Evolutionary conservation across 768 basidiomycete species (phyloP), one percentile per base, ranked within the genome.

Genomic region (Boletus tylopilopsis): DNA sequence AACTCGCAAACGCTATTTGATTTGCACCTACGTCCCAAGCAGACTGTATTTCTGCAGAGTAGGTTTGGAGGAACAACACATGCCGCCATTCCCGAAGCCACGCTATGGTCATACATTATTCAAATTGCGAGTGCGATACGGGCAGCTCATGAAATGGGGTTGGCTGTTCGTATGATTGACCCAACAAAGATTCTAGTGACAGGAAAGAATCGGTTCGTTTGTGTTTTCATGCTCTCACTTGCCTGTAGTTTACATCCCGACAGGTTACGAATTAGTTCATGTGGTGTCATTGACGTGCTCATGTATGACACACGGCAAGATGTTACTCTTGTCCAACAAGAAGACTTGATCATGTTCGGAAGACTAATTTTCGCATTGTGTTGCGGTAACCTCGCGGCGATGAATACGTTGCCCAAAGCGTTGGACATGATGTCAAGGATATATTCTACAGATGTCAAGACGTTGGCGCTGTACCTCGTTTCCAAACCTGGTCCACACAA

Each of bases 81-180:
- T 29, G 46, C 50, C 15, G 53, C 47, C 29, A 71, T 98, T 19
- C 77, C 87, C 0, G 96, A 99, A 66, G 76, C 85, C 16, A 82
- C 85, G 0, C 64, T 99, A 3, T 99, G 96, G 96, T 86, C 87
- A 4, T 97, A 94, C 62, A 81, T 96, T 41, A 78, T 92, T 19
- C 96, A 99, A 66, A 81, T 97, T 48, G 84, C 87, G 5, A 85
- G 79, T 53, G 94, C 90, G 1, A 81, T 98, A 67, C 92, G 87
- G 68, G 81, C 79, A 38, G 84, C 89, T 0, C 96, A 99, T 63
- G 85, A 86, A 42, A 77, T 77, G 3, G 89, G 90, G 0, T 71
- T 90, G 43, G 89, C 94, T 0, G 77, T 92, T 34, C 76, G 93
- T 34, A 82, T 84, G 69, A 69, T 98, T 19, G 96, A 98, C 53